Evolutionary conservation across 1,139 yeast genomes (phyloP), one percentile per base, ranked within the genome.

Genomic region (Candida sanyaensis): DNA sequence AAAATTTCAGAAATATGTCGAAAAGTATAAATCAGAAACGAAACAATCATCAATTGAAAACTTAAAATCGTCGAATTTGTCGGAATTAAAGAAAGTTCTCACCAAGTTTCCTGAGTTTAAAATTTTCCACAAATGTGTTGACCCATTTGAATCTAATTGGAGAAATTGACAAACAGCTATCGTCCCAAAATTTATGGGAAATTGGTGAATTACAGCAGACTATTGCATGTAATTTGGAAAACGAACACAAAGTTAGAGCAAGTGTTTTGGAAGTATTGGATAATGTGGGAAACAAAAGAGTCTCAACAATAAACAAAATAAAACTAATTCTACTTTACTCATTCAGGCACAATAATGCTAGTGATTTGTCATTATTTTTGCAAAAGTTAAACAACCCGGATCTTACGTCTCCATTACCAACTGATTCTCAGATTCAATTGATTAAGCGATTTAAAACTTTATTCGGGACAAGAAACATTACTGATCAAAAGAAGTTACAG

Each of bases 81-180:
- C 87, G 7, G 99, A 95, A 59, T 86, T 93, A 80, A 95, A 92
- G 64, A 83, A 84, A 56, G 88, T 92, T 60, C 84, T 93, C 50
- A 96, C 93, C 52, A 90, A 89, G 56, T 91, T 88, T 59, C 99
- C 99, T 1, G 98, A 93, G 63, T 92, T 88, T 63, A 85, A 91
- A 88, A 61, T 75, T 92, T 42, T 87, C 96, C 10, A 84, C 91
- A 37, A 93, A 91, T 61, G 91, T 95, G n/a, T 81, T 96, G 39
- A 93, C 93, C 61, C 99, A 95, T 66, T 90, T 95, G 75, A 83
- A 96, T 21, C 75, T 93, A 32, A 91, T 93, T 6, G 81, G 93
- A 34, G 98, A 92, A 60, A 77, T 93, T 43, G 96, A 92, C 57
- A 78, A 81, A 48, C 86, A 84, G 49, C 80, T 89, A 41, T 78